A percentile compares a stretch with the other conserved stretches of the same genome.
These are phyloP conservation scores for Ilex aquifolium DNA, from an alignment of 257 asterid genomes.

Conservation along the genomic window DNA sequence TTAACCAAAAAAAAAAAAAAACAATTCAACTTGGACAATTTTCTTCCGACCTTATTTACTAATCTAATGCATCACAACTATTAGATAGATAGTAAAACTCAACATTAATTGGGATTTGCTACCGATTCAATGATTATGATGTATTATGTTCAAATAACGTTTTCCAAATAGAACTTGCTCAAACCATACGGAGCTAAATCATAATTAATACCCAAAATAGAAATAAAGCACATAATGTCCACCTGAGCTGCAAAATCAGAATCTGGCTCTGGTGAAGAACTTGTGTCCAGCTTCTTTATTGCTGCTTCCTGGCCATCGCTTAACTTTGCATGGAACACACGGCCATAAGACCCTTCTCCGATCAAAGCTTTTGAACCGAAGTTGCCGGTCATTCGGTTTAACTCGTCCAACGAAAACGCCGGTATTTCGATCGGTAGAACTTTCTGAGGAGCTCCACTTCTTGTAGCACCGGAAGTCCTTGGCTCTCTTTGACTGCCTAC, in stretches of 20 bases:
- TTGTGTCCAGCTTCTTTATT: not conserved
- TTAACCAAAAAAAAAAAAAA: too few species aligned
- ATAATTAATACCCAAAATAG: too few species aligned
- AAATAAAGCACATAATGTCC: not conserved
- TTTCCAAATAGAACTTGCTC: too few species aligned
- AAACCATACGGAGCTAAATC: too few species aligned
- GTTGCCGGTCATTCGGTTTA: constrained; percentile 15
- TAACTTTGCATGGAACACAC: constrained; percentile 14
- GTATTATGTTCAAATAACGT: too few species aligned
- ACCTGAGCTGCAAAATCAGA: constrained; percentile 1
- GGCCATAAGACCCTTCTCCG: constrained; percentile 27
- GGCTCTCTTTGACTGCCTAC: constrained; percentile 1
- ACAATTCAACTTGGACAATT: too few species aligned
- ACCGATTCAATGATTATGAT: too few species aligned
- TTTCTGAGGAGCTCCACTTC: not conserved
- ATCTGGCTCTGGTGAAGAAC: not conserved
- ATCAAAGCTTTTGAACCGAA: constrained; percentile 23
- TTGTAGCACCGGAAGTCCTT: constrained; percentile 1
- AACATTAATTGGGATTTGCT: too few species aligned
- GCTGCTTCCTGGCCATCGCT: not conserved
- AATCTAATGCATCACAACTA: too few species aligned
- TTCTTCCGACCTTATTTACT: too few species aligned
- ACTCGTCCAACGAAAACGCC: constrained; percentile 10
- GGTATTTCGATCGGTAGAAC: constrained; percentile 1
- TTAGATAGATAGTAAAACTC: too few species aligned